These are phyloP conservation scores for Arthrobotrys sphaeroides DNA, from an alignment of 2,329 filamentous ascomycete genomes.

Conservation along the genomic window DNA sequence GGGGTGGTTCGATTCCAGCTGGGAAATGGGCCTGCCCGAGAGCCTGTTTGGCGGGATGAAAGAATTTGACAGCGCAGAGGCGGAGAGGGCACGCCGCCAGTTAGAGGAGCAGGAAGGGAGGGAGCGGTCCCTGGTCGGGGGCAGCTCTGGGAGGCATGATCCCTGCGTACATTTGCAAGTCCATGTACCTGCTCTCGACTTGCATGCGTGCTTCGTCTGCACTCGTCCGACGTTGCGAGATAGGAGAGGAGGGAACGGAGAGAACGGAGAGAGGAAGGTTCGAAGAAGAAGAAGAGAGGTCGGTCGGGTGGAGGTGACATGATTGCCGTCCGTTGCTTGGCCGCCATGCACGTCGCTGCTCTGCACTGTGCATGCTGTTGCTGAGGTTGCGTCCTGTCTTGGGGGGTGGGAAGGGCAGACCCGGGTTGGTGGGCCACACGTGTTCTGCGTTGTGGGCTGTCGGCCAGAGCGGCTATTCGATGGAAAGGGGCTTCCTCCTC, in stretches of 20 bases:
- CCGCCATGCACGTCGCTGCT: conserved; percentile 10
- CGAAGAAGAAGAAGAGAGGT: background rate
- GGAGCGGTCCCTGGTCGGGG: background rate
- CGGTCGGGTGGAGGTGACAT: conserved; percentile 3
- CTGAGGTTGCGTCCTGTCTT: too few species aligned
- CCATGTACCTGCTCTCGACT: too few species aligned
- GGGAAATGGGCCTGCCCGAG: conserved; percentile 33
- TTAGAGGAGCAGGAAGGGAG: background rate
- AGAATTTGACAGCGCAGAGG: conserved; percentile 30
- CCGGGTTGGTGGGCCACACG: conserved; percentile 50
- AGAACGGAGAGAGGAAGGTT: too few species aligned
- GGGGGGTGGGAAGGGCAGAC: conserved; percentile 8
- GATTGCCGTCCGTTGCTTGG: conserved; percentile 4
- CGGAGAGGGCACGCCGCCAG: conserved; percentile 6
- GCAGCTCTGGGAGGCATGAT: background rate
- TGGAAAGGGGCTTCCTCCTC: background rate
- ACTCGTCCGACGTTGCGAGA: too few species aligned
- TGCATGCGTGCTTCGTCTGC: too few species aligned
- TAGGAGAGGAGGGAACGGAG: too few species aligned
- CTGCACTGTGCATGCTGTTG: too few species aligned
- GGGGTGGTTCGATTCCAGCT: conserved; percentile 11
- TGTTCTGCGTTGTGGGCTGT: too few species aligned
- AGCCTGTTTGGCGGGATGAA: conserved; percentile 47
- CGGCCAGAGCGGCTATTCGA: conserved; percentile 17
- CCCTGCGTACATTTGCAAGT: background rate